A percentile compares a stretch with the other conserved stretches of the same genome.
Conservation (phyloP, 2,329 filamentous ascomycete species). For the Botrytis byssoidea region DNA sequence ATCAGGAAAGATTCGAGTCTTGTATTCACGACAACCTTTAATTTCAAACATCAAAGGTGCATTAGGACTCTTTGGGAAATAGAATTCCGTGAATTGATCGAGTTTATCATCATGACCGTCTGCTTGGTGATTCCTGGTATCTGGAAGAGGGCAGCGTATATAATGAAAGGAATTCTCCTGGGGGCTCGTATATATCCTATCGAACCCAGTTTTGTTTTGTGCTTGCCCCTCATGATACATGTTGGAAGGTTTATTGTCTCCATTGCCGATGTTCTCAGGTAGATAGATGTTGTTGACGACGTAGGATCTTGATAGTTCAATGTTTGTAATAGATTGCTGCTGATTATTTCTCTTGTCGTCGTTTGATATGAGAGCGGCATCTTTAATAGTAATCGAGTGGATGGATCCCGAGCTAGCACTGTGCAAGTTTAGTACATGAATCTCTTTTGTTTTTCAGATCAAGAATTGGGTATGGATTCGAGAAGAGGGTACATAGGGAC, state of each 20-base stretch:
- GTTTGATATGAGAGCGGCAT: neutral
- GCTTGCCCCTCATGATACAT: neutral
- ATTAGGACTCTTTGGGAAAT: neutral
- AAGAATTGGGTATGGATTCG: neutral
- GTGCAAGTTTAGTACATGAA: neutral
- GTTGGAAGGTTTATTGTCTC: neutral
- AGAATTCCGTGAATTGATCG: neutral
- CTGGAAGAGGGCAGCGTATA: neutral
- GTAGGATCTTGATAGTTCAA: neutral
- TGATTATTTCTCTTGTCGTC: neutral
- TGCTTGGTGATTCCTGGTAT: neutral
- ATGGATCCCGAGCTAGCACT: neutral
- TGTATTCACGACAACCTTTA: neutral
- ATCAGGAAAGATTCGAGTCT: neutral
- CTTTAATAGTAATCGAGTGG: neutral
- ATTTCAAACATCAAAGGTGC: neutral
- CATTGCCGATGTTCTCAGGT: neutral
- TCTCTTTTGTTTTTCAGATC: neutral
- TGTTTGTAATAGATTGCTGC: neutral
- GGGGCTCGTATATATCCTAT: neutral
- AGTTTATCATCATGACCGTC: fast-evolving
- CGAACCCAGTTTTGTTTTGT: neutral
- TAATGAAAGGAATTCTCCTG: neutral
- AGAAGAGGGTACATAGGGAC: neutral
- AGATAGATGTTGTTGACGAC: neutral